These are phyloP conservation scores for Conoideocrella luteorostrata DNA, from an alignment of 2,329 filamentous ascomycete species.

Conservation along the genomic window DNA sequence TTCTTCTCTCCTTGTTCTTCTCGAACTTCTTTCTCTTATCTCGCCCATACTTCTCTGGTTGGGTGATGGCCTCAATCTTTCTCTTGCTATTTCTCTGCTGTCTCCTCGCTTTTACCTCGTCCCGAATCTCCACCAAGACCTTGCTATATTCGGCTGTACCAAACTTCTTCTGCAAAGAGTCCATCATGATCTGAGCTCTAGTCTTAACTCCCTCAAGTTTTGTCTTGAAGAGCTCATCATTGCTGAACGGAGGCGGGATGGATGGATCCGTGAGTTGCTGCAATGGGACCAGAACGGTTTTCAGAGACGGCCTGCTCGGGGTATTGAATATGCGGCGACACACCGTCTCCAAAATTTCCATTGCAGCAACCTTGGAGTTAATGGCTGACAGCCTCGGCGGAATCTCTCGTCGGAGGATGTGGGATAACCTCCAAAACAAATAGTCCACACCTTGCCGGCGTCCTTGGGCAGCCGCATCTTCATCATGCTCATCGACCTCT, in stretches of 20 bases:
- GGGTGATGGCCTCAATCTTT: conserved; percentile 77
- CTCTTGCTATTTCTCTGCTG: conserved; percentile 75
- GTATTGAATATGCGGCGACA: conserved; percentile 52
- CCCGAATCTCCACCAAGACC: conserved; percentile 65
- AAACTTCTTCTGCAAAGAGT: conserved; percentile 75
- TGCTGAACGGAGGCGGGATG: conserved; percentile 64
- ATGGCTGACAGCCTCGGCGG: conserved; percentile 57
- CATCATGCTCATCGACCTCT: conserved; percentile 37
- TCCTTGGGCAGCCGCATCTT: conserved; percentile 25
- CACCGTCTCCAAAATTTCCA: conserved; percentile 68
- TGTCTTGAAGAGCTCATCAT: conserved; percentile 62
- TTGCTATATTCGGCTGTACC: conserved; percentile 75
- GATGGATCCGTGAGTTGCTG: conserved; percentile 78
- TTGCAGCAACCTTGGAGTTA: conserved; percentile 66
- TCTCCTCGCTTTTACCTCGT: conserved; percentile 63
- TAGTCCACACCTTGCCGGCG: conserved; percentile 52
- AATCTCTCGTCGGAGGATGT: conserved; percentile 71
- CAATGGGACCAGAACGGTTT: conserved; percentile 53
- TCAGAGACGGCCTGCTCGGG: conserved; percentile 56
- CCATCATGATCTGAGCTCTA: conserved; percentile 71
- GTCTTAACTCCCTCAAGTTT: conserved; percentile 65
- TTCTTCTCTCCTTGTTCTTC: conserved; percentile 75
- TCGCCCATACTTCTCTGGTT: conserved; percentile 70
- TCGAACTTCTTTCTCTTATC: conserved; percentile 81
- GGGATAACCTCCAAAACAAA: conserved; percentile 71